Conservation (phyloP, 768 basidiomycete species). For the Sarcomyxa edulis region DNA sequence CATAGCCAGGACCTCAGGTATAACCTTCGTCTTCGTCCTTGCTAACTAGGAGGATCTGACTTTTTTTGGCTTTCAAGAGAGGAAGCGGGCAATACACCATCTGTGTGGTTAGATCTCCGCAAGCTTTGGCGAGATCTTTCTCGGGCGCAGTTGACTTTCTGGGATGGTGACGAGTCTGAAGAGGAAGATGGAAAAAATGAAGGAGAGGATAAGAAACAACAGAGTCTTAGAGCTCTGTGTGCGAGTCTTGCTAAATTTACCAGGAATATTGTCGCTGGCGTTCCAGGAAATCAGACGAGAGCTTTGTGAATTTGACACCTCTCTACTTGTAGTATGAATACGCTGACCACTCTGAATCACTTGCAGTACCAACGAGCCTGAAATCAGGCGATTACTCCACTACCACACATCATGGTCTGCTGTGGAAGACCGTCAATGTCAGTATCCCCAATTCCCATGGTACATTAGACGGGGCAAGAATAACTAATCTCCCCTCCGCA, state of each 20-base stretch:
- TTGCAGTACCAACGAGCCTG: slow-evolving; percentile 63
- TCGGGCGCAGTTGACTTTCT: slow-evolving; percentile 45
- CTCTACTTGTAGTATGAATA: not conserved
- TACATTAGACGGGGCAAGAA: not conserved
- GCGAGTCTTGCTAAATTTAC: slow-evolving; percentile 70
- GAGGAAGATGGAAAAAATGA: slow-evolving; percentile 24
- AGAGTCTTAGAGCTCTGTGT: slow-evolving; percentile 33
- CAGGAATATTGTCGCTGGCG: slow-evolving; percentile 77
- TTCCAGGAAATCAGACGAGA: slow-evolving; percentile 61
- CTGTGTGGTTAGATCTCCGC: slow-evolving; percentile 50
- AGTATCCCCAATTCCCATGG: slow-evolving; percentile 10
- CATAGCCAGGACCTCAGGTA: slow-evolving; percentile 36
- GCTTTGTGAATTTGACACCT: slow-evolving; percentile 60
- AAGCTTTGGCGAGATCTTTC: slow-evolving; percentile 52
- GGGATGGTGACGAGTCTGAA: slow-evolving; percentile 43
- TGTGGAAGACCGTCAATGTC: slow-evolving; percentile 57
- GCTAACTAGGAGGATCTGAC: too few species aligned
- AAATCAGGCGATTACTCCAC: slow-evolving; percentile 62
- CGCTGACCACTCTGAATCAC: slow-evolving; percentile 1
- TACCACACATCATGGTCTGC: slow-evolving; percentile 74
- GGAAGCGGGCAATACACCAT: slow-evolving; percentile 36
- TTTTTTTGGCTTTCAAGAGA: slow-evolving; percentile 15
- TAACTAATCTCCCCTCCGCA: slow-evolving; percentile 1
- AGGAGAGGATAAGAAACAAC: slow-evolving; percentile 18
- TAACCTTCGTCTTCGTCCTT: too few species aligned